Evolutionary conservation across 768 basidiomycete genomes (phyloP).

Genomic region (Lactifluus piperatus): DNA sequence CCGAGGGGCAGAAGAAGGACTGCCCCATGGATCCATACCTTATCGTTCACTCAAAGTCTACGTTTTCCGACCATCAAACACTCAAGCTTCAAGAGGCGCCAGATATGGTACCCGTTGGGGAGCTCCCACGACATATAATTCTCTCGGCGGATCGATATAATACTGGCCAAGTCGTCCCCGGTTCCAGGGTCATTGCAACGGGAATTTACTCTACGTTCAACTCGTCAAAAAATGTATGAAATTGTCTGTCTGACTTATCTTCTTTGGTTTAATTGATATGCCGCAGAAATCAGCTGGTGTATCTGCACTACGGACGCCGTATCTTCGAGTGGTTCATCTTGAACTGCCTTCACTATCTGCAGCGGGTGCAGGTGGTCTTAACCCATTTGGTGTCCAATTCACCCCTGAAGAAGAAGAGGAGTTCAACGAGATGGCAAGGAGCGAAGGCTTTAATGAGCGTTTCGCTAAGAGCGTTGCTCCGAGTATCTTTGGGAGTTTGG

Average conservation of each 20-base stretch:
- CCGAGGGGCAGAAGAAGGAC: slow-evolving; percentile 83
- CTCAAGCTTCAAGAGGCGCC: slow-evolving; percentile 98
- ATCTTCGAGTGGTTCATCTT: slow-evolving; percentile 87
- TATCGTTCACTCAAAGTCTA: slow-evolving; percentile 89
- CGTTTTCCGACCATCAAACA: slow-evolving; percentile 92
- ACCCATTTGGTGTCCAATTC: slow-evolving; percentile 84
- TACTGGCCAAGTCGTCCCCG: slow-evolving; percentile 90
- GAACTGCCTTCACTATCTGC: slow-evolving; percentile 78
- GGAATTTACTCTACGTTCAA: slow-evolving; percentile 98
- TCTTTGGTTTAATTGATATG: neutral
- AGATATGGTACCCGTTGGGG: slow-evolving; percentile 99
- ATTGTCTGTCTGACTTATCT: slow-evolving; percentile 21
- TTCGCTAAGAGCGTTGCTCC: slow-evolving; percentile 94
- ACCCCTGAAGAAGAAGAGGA: slow-evolving; percentile 96
- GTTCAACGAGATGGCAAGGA: slow-evolving; percentile 83
- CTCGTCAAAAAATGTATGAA: slow-evolving; percentile 64
- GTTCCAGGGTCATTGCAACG: slow-evolving; percentile 89
- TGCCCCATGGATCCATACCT: slow-evolving; percentile 95
- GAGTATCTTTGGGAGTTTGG: slow-evolving; percentile 92
- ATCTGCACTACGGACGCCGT: slow-evolving; percentile 87
- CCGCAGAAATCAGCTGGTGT: slow-evolving; percentile 69
- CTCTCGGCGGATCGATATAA: slow-evolving; percentile 86
- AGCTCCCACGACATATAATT: slow-evolving; percentile 91
- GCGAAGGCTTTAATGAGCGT: slow-evolving; percentile 84
- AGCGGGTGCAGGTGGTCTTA: slow-evolving; percentile 57